Conservation (phyloP, 148 eudicot genomes). For the Limonium bicolor region DNA sequence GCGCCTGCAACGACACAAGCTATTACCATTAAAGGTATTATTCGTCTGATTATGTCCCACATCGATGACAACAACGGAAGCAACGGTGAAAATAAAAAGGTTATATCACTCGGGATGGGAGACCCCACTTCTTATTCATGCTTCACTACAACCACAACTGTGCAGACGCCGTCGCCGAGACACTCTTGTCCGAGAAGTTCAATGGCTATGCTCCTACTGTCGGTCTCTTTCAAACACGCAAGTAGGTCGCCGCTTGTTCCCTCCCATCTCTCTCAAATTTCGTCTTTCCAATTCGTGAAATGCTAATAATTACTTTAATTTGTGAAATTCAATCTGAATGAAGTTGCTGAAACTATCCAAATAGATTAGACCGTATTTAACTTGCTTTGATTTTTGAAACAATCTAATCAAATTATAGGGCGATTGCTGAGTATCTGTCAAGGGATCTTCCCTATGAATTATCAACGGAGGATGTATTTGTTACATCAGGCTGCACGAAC, state of each 20-base stretch:
- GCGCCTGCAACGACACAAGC: too few relatives aligned
- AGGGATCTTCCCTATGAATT: conserved; percentile 65
- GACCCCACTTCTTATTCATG: conserved; percentile 81
- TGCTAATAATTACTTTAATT: neutral
- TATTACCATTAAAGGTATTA: conserved; percentile 73
- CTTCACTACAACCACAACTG: conserved; percentile 33
- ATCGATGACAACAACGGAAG: conserved; percentile 19
- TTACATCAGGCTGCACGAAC: conserved; percentile 89
- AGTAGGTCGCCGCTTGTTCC: conserved; percentile 16
- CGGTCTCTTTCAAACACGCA: conserved; percentile 81
- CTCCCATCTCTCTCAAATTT: neutral
- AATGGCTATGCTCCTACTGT: conserved; percentile 88
- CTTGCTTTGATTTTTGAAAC: neutral
- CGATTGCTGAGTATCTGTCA: conserved; percentile 67
- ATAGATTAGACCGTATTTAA: neutral
- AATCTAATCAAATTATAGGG: conserved; percentile 27
- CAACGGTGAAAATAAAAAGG: conserved; percentile 14
- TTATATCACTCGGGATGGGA: conserved; percentile 80
- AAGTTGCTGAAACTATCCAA: neutral
- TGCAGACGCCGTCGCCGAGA: conserved; percentile 34
- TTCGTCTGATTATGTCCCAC: conserved; percentile 49
- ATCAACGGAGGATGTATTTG: conserved; percentile 53
- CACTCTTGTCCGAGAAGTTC: conserved; percentile 37
- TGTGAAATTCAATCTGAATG: neutral
- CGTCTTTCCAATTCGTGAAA: neutral